phyloP scores from a whole-genome alignment of 805 yeast genomes.

The Wickerhamomyces tratensis region DNA sequence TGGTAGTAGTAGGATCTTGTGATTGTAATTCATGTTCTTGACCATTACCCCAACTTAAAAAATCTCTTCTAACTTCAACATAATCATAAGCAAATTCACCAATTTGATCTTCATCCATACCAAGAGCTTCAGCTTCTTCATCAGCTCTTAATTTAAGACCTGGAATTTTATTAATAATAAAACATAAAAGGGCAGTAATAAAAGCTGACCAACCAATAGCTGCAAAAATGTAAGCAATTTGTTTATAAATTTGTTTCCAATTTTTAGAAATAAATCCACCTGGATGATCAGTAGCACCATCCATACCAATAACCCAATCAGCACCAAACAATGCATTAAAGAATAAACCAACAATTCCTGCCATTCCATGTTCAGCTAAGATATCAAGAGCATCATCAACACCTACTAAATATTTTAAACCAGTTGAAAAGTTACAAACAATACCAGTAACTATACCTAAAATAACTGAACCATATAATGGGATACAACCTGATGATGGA shows the following conservation, averaged over 20 bases:
- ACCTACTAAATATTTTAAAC: slow-evolving; percentile 66
- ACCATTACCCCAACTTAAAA: slow-evolving; percentile 36
- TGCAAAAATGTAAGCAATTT: slow-evolving; percentile 75
- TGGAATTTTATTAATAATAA: slow-evolving; percentile 68
- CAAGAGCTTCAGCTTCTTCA: slow-evolving; percentile 79
- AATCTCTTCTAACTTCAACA: slow-evolving; percentile 93
- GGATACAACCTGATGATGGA: slow-evolving; percentile 86
- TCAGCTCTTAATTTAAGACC: slow-evolving; percentile 71
- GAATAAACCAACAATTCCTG: slow-evolving; percentile 85
- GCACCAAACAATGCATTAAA: slow-evolving; percentile 87
- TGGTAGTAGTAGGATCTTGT: background rate
- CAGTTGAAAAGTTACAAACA: slow-evolving; percentile 84
- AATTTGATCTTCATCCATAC: slow-evolving; percentile 93
- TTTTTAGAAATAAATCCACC: slow-evolving; percentile 94
- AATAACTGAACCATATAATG: slow-evolving; percentile 83
- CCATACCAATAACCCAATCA: slow-evolving; percentile 82
- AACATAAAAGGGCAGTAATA: slow-evolving; percentile 70
- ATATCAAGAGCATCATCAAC: slow-evolving; percentile 94
- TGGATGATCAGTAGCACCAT: slow-evolving; percentile 69
- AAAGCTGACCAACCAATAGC: slow-evolving; percentile 64
- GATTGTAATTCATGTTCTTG: background rate
- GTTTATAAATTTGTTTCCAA: slow-evolving; percentile 86
- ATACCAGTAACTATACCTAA: slow-evolving; percentile 76
- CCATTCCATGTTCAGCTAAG: slow-evolving; percentile 97
- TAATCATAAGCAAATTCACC: slow-evolving; percentile 99